Evolutionary conservation across 345 rosid species (phyloP).

Genomic region (Brassica rapa): DNA sequence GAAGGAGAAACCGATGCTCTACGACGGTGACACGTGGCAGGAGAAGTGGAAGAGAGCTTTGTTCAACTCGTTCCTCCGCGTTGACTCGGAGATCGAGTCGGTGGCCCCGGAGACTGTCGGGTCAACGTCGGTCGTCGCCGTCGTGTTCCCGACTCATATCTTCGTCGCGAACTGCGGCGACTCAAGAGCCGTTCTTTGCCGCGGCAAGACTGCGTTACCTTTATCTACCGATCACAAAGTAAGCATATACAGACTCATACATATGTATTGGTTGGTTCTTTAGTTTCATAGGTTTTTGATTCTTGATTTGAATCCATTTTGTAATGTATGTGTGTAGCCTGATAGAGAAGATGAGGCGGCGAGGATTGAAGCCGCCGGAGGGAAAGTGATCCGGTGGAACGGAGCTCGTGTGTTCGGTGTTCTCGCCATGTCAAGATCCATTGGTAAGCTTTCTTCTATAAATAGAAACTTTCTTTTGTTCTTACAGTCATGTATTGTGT

Average conservation of each 20-base stretch:
- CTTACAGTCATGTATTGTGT: constrained; percentile 1
- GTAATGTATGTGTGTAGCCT: constrained; percentile 50
- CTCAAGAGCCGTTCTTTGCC: constrained; percentile 81
- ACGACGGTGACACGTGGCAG: constrained; percentile 57
- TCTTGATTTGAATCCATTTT: not conserved
- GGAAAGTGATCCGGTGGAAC: constrained; percentile 73
- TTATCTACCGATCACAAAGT: constrained; percentile 82
- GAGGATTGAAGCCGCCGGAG: constrained; percentile 82
- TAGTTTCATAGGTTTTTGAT: not conserved
- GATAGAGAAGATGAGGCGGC: constrained; percentile 75
- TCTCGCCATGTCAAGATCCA: constrained; percentile 90
- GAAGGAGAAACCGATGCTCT: constrained; percentile 34
- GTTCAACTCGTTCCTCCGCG: constrained; percentile 55
- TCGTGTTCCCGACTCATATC: constrained; percentile 57
- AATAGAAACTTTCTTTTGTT: constrained; percentile 1
- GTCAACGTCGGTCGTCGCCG: constrained; percentile 77
- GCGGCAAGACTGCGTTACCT: constrained; percentile 60
- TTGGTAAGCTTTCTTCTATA: constrained; percentile 54
- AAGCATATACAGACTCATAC: constrained; percentile 16
- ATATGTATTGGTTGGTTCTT: not conserved
- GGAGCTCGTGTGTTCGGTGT: constrained; percentile 79
- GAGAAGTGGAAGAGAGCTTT: constrained; percentile 65
- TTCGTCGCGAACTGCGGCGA: constrained; percentile 86
- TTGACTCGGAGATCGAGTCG: constrained; percentile 62
- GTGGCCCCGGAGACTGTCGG: constrained; percentile 75